Conservation (phyloP, 257 asterid genomes). For the Solanum pennellii region DNA sequence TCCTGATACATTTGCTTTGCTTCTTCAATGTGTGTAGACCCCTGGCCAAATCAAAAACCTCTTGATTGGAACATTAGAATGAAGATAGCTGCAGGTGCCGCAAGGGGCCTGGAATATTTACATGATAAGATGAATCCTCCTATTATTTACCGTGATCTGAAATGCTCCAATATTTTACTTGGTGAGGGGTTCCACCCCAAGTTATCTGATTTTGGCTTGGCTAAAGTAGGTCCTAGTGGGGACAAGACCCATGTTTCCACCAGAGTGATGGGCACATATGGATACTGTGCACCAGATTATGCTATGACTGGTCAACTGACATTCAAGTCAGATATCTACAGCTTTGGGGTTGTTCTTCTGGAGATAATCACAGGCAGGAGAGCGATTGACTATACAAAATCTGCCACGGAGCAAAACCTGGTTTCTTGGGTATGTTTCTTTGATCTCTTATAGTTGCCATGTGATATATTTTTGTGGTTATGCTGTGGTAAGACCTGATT, state of each 20-base stretch:
- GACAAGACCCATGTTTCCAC: conserved; percentile 77
- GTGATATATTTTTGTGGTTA: not conserved
- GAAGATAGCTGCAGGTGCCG: conserved; percentile 84
- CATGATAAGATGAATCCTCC: conserved; percentile 69
- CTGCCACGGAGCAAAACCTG: conserved; percentile 34
- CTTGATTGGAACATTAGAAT: conserved; percentile 73
- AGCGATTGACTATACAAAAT: conserved; percentile 43
- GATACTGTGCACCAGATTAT: conserved; percentile 84
- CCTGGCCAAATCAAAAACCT: conserved; percentile 12
- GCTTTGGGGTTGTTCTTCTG: conserved; percentile 80
- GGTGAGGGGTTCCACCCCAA: conserved; percentile 63
- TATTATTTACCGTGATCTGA: conserved; percentile 69
- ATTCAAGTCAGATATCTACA: conserved; percentile 69
- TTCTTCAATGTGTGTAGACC: conserved; percentile 18
- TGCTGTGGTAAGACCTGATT: not conserved
- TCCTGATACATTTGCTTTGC: not conserved
- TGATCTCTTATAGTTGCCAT: not conserved
- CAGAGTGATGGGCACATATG: conserved; percentile 90
- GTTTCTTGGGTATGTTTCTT: conserved; percentile 53
- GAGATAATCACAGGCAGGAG: conserved; percentile 75
- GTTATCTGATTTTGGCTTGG: conserved; percentile 83
- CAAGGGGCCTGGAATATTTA: conserved; percentile 73
- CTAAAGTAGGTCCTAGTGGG: conserved; percentile 69
- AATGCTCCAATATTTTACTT: conserved; percentile 67
- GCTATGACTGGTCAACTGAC: conserved; percentile 84